These are phyloP conservation scores for Neurospora sublineolata DNA, from an alignment of 495 filamentous ascomycete species.

Conservation along the genomic window DNA sequence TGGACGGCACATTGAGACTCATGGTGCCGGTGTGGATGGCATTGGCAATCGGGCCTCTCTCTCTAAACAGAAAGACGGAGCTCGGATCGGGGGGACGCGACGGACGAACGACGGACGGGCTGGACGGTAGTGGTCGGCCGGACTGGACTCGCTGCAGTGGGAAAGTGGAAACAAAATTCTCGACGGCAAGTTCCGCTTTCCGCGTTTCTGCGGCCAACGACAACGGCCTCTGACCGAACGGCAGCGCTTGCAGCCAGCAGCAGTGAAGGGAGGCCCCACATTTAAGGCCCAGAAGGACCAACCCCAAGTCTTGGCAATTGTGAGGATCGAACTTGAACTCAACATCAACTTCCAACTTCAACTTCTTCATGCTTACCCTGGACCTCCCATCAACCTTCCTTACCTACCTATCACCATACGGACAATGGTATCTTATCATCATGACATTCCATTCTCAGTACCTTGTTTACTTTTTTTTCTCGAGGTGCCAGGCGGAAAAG, in stretches of 20 bases:
- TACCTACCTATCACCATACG: not conserved
- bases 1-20: constrained; percentile 33
- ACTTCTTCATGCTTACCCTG: not conserved
- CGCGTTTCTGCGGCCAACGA: not conserved
- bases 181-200: not conserved
- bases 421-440: not conserved
- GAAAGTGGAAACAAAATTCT: not conserved
- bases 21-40: constrained; percentile 24
- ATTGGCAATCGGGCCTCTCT: constrained; percentile 6
- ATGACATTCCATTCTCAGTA: not conserved
- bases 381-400: not conserved
- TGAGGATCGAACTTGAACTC: not conserved
- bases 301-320: not conserved
- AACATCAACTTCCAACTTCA: not conserved
- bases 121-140: not conserved
- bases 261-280: not conserved
- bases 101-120: not conserved
- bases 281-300: not conserved
- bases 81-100: not conserved
- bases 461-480: not conserved
- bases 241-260: not conserved
- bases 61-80: not conserved
- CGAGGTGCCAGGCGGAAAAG: not conserved
- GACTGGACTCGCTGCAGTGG: not conserved
- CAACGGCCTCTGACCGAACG: not conserved